Evolutionary conservation across 2,329 filamentous ascomycete species (phyloP), one percentile per base, ranked within the genome.

Genomic region (Didymosphaeria variabile): DNA sequence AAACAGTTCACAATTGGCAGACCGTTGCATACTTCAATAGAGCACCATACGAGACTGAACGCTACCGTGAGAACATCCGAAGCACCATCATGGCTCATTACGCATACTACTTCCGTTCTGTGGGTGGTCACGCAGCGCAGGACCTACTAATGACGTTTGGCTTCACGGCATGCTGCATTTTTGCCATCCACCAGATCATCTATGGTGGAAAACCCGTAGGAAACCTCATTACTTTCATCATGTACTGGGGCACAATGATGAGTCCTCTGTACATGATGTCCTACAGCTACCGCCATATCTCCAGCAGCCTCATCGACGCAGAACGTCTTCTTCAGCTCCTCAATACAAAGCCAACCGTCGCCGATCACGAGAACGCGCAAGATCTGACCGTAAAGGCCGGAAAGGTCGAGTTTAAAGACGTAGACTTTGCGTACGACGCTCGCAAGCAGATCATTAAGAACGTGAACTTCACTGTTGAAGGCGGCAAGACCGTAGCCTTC

Each of bases 181-280:
- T 88, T 15, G 86, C 85, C 3, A 81, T 85, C 8, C 82, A 84
- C 59, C 81, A 86, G 63, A 84, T 89, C 36, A 77, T 81, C 0
- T 78, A 79, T 40, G 83, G 83, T 0, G 71, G 74, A 9, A 82
- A 82, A 47, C 80, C 84, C 0, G 79, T 89, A 13, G 88, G 88
- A 44, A 84, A 84, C 61, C 88, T 92, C 62, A 85, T 91, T 5
- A 88, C 88, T 19, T 76, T 92, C 29, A 79, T 90, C 17, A 83
- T 86, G 36, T 91, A 91, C 74, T 92, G 89, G 89, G 60, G 69
- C 19, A 76, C 75, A 0, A 78, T 83, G 67, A 79, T 80, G 58
- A 72, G 70, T 3, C 85, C 86, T 7, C 74, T 88, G 3, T 78
- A 80, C n/a, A 79, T 80, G 13, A 79, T 88, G 44, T 81, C 82